Conservation (phyloP, 352 stramenopile species). For the Pythium volutum region DNA sequence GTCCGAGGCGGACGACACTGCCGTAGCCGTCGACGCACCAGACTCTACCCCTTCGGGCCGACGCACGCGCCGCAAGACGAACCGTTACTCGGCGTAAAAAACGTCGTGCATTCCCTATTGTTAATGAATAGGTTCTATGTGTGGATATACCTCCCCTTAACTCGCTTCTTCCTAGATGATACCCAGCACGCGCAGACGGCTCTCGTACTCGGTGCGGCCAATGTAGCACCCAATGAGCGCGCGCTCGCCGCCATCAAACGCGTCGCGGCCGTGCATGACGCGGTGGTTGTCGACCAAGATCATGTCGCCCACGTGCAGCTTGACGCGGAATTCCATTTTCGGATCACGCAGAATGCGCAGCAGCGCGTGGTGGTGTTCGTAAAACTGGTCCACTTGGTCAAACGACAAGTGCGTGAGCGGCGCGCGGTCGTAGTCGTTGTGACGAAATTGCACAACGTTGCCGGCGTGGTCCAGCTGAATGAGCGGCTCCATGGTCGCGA, state of each 20-base stretch:
- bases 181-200: slow-evolving; percentile 69
- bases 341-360: slow-evolving; percentile 60
- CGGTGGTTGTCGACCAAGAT: slow-evolving; percentile 87
- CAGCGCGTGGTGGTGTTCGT: slow-evolving; percentile 67
- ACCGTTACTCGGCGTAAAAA: not conserved
- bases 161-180: slow-evolving; percentile 51
- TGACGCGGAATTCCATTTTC: slow-evolving; percentile 55
- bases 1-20: not conserved
- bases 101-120: not conserved
- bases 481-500: slow-evolving; percentile 78
- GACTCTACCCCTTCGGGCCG: not conserved
- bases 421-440: slow-evolving; percentile 88
- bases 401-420: slow-evolving; percentile 77
- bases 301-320: slow-evolving; percentile 79
- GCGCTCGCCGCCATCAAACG: slow-evolving; percentile 72
- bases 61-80: slow-evolving; percentile 10
- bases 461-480: slow-evolving; percentile 68
- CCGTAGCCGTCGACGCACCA: not conserved
- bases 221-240: slow-evolving; percentile 89
- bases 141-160: not conserved
- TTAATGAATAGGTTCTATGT: not conserved
- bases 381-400: slow-evolving; percentile 69
- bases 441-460: slow-evolving; percentile 81
- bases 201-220: slow-evolving; percentile 82
- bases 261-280: slow-evolving; percentile 79